phyloP scores from a whole-genome alignment of 805 yeast species.

The Ogataea dorogensis region DNA sequence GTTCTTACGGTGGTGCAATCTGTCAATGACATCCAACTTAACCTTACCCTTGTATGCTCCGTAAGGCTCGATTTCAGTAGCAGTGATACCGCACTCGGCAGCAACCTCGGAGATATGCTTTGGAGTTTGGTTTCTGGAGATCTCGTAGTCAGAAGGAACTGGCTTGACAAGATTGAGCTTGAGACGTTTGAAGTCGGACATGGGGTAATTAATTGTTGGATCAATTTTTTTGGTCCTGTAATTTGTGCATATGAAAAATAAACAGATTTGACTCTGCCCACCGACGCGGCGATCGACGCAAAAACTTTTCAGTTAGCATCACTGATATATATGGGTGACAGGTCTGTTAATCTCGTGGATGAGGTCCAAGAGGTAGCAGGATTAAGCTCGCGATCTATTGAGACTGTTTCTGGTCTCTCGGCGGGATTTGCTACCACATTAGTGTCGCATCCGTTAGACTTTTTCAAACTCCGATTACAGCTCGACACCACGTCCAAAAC shows the following conservation, averaged over 20 bases:
- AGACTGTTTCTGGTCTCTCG: slow-evolving; percentile 65
- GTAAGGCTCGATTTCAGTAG: slow-evolving; percentile 78
- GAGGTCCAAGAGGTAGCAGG: slow-evolving; percentile 12
- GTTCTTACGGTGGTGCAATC: slow-evolving; percentile 60
- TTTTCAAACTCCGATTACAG: slow-evolving; percentile 81
- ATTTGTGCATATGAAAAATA: slow-evolving; percentile 9
- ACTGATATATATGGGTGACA: slow-evolving; percentile 10
- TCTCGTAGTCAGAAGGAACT: slow-evolving; percentile 89
- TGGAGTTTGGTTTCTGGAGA: slow-evolving; percentile 86
- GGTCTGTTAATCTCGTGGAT: slow-evolving; percentile 15
- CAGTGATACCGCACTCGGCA: slow-evolving; percentile 73
- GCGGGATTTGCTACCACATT: slow-evolving; percentile 84
- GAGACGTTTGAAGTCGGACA: slow-evolving; percentile 38
- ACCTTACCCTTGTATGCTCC: slow-evolving; percentile 92
- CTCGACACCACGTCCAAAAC: slow-evolving; percentile 41
- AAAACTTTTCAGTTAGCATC: slow-evolving; percentile 5
- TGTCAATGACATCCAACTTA: slow-evolving; percentile 62
- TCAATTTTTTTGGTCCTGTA: slow-evolving; percentile 13
- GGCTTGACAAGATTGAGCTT: slow-evolving; percentile 47
- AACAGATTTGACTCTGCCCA: slow-evolving; percentile 5
- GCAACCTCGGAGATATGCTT: slow-evolving; percentile 77
- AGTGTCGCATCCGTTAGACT: slow-evolving; percentile 85
- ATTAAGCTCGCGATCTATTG: slow-evolving; percentile 32
- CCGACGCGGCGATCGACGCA: slow-evolving; percentile 12
- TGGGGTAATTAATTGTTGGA: slow-evolving; percentile 16